Conservation (phyloP, 2,329 filamentous ascomycete genomes). For the Phaeosphaeria sp. region DNA sequence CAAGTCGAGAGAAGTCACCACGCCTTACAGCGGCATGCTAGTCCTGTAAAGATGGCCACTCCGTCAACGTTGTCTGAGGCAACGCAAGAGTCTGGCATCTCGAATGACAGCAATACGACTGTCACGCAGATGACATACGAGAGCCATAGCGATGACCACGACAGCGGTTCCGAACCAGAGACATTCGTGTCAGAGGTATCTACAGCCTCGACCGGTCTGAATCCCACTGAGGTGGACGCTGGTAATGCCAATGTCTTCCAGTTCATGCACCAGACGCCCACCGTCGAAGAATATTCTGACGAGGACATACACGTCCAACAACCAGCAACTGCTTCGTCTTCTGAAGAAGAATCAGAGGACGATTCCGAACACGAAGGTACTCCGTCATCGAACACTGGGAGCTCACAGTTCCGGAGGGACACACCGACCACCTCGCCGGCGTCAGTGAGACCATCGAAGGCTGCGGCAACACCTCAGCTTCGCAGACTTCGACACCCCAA, state of each 20-base stretch:
- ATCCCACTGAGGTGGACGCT: constrained; percentile 26
- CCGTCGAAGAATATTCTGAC: constrained; percentile 13
- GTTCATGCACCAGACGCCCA: constrained; percentile 27
- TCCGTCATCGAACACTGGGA: constrained; percentile 32
- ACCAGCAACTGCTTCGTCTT: constrained; percentile 25
- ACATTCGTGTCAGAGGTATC: constrained; percentile 17
- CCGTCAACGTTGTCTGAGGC: constrained; percentile 51
- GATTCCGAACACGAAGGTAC: constrained; percentile 25
- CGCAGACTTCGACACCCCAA: constrained; percentile 24
- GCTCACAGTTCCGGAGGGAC: constrained; percentile 19
- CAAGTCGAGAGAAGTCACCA: constrained; percentile 41
- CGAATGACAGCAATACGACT: constrained; percentile 56
- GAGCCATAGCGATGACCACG: constrained; percentile 33
- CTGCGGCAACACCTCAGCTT: constrained; percentile 14
- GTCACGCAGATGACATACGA: constrained; percentile 54
- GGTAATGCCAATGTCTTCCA: constrained; percentile 38
- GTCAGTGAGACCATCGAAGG: constrained; percentile 23
- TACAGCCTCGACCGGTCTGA: constrained; percentile 15
- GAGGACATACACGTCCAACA: constrained; percentile 10
- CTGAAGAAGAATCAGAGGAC: constrained; percentile 14
- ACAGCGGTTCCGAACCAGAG: constrained; percentile 20
- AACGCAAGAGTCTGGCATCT: constrained; percentile 50
- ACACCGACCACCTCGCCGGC: constrained; percentile 41
- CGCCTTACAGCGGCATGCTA: constrained; percentile 42
- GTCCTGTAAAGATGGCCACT: constrained; percentile 42